Percentiles rank a stretch among this genome's conserved stretches.
Conservation (phyloP, 2,329 filamentous ascomycete species). For the Ploettnerulaceae sp. region DNA sequence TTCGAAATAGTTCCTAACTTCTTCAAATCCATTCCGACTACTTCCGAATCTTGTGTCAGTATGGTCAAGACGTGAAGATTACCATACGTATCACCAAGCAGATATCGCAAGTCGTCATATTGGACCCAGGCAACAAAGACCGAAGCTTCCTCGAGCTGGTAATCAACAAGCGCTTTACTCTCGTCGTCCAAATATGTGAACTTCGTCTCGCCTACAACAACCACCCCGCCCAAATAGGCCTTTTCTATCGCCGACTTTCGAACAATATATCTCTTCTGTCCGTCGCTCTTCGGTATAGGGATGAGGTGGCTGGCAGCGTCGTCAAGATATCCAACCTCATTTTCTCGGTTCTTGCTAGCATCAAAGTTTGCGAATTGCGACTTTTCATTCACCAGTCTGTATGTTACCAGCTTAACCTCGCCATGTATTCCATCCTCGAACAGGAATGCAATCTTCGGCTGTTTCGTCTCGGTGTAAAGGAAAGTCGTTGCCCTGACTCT, state of each 20-base stretch:
- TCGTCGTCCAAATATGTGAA: conserved; percentile 82
- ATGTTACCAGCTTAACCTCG: conserved; percentile 53
- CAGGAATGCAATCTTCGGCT: conserved; percentile 59
- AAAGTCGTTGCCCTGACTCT: conserved; percentile 63
- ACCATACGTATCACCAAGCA: conserved; percentile 92
- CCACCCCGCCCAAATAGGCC: conserved; percentile 62
- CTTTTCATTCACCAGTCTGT: conserved; percentile 56
- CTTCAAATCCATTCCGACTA: conserved; percentile 67
- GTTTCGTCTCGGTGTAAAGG: conserved; percentile 49
- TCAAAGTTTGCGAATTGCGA: conserved; percentile 51
- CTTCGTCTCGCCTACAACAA: conserved; percentile 74
- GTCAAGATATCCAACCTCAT: conserved; percentile 49
- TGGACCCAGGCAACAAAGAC: conserved; percentile 91
- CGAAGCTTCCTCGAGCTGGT: conserved; percentile 65
- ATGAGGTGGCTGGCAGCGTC: conserved; percentile 57
- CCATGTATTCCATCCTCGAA: conserved; percentile 58
- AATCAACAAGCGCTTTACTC: conserved; percentile 60
- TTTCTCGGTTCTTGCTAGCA: conserved; percentile 48
- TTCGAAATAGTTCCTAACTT: conserved; percentile 63
- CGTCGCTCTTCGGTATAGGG: conserved; percentile 52
- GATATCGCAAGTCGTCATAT: conserved; percentile 74
- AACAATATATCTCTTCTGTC: conserved; percentile 56
- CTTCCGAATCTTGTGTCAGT: conserved; percentile 58
- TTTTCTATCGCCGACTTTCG: conserved; percentile 45
- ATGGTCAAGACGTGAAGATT: conserved; percentile 80